Percentiles rank a stretch among this genome's conserved stretches.
These are phyloP conservation scores for Colletotrichum navitas DNA, from an alignment of 2,329 filamentous ascomycete genomes.

Conservation along the genomic window DNA sequence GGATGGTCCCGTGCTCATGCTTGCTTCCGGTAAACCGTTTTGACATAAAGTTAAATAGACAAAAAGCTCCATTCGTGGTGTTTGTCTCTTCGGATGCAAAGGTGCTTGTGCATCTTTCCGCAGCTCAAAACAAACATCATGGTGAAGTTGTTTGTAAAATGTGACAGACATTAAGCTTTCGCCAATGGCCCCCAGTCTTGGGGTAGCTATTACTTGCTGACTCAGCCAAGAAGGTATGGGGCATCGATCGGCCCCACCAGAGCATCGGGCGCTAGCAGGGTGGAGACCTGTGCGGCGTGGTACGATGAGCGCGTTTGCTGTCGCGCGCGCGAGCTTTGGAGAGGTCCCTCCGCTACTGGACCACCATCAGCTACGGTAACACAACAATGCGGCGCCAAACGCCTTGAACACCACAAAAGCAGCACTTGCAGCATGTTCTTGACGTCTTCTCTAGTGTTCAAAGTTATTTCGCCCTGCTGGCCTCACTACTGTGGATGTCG, in stretches of 20 bases:
- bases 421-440: background rate
- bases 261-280: background rate
- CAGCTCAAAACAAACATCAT: background rate
- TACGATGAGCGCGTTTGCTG: slow-evolving; percentile 8
- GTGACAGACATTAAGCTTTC: background rate
- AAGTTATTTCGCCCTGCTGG: background rate
- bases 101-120: slow-evolving; percentile 20
- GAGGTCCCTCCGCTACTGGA: background rate
- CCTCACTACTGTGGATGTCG: background rate
- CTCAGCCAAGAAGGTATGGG: background rate
- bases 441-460: background rate
- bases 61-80: background rate
- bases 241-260: background rate
- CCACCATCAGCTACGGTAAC: background rate
- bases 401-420: background rate
- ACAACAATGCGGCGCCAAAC: slow-evolving; percentile 10
- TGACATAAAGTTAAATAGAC: background rate
- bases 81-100: slow-evolving; percentile 6
- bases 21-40: background rate
- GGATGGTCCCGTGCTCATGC: background rate
- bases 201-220: background rate
- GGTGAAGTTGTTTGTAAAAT: background rate
- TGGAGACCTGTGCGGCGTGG: background rate
- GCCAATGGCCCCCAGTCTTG: background rate
- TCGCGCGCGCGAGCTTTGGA: background rate